Conservation (phyloP, 2,329 filamentous ascomycete genomes). For the Samsoniella hepiali region DNA sequence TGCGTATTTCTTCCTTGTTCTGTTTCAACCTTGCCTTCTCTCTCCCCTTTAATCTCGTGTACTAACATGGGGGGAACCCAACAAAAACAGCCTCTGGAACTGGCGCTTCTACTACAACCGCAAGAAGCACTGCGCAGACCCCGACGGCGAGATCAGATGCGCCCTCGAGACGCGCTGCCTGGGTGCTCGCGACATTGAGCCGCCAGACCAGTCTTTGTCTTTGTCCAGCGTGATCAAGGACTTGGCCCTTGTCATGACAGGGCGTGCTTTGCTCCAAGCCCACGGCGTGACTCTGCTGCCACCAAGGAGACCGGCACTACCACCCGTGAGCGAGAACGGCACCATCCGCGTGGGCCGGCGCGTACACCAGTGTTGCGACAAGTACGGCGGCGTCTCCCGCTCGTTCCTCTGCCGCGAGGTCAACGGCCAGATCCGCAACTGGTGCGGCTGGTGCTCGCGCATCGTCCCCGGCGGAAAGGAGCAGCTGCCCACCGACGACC, state of each 20-base stretch:
- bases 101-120: constrained; percentile 80
- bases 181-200: constrained; percentile 56
- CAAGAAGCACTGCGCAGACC: constrained; percentile 73
- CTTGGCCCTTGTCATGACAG: no score
- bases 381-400: constrained; percentile 28
- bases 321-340: constrained; percentile 27
- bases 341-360: constrained; percentile 78
- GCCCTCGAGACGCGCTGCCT: constrained; percentile 74
- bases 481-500: constrained; percentile 21
- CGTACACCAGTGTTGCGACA: constrained; percentile 79
- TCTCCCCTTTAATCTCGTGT: no score
- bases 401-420: constrained; percentile 68
- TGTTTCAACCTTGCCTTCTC: no score
- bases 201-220: no score
- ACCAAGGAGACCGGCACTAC: no score
- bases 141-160: constrained; percentile 83
- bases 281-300: no score
- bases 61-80: no score
- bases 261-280: no score
- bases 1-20: constrained; percentile 30
- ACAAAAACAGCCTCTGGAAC: constrained; percentile 64
- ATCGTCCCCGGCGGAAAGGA: constrained; percentile 62
- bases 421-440: constrained; percentile 66
- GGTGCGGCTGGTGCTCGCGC: constrained; percentile 89
- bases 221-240: no score